Evolutionary conservation across 1,139 yeast genomes (phyloP).

Genomic region (Pichia sp.): DNA sequence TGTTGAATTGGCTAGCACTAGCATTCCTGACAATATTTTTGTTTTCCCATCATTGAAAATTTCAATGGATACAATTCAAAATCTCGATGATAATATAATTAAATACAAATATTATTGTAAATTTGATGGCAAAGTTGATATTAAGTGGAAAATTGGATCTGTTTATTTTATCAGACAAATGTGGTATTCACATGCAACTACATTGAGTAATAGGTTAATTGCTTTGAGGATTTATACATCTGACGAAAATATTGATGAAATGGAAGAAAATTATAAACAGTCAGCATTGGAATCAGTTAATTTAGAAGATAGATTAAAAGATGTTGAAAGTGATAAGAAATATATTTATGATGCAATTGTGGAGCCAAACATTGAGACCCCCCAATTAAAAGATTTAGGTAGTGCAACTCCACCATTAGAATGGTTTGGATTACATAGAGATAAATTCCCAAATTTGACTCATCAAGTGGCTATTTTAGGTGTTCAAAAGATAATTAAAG

Average conservation of each 20-base stretch:
- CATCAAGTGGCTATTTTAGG: constrained; percentile 74
- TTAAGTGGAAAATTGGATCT: constrained; percentile 90
- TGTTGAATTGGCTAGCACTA: constrained; percentile 51
- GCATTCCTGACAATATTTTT: constrained; percentile 70
- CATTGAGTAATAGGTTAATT: constrained; percentile 44
- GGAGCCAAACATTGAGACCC: constrained; percentile 81
- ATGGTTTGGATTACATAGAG: constrained; percentile 93
- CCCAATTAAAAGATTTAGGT: constrained; percentile 84
- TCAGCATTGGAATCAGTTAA: constrained; percentile 31
- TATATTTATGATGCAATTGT: constrained; percentile 59
- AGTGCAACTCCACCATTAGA: constrained; percentile 97
- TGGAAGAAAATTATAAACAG: constrained; percentile 25
- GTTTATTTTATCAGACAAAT: constrained; percentile 87
- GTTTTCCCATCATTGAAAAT: constrained; percentile 72
- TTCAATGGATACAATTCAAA: constrained; percentile 71
- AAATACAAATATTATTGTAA: constrained; percentile 63
- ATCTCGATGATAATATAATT: constrained; percentile 40
- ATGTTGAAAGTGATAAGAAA: constrained; percentile 55
- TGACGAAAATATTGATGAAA: constrained; percentile 32
- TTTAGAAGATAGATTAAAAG: constrained; percentile 54
- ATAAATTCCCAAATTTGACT: constrained; percentile 76
- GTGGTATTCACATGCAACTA: constrained; percentile 73
- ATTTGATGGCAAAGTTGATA: constrained; percentile 86
- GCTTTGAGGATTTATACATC: constrained; percentile 31
- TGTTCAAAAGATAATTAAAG: constrained; percentile 65